Base-by-base conservation (phyloP, 352 stramenopile genomes). In the Globisporangium spiculum region DNA sequence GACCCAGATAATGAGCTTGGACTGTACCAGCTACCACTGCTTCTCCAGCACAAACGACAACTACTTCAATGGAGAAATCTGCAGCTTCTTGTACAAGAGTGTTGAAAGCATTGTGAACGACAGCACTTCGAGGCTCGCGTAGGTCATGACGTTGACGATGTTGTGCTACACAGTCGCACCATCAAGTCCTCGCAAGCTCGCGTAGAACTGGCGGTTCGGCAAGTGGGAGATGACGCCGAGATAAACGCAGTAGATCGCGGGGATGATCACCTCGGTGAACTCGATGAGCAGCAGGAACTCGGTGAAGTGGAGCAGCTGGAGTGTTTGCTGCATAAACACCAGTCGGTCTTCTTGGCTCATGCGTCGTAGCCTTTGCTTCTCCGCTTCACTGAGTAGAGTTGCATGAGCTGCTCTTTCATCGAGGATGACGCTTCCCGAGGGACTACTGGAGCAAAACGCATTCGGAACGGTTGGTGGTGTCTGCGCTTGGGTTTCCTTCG, bases 21-120 rank as follows among this genome's bases (percentile, higher is more conserved):
- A 67, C n/a, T 78, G 72, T 2, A 78, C 69, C 22, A 71, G 52
- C 0, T 10, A 5, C 68, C 68, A 73, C 34, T 78, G 72, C 2
- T 36, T 67, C 55, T 76, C 70, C 7, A 75, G 67, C 55, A 79
- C 70, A 32, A 76, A 76, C 44, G 73, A 67, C 0, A 73, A 66
- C 6, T 68, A 53, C 1, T 44, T 54, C 1, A 75, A 57, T 1
- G 67, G 20, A 3, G 73, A 76, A 0, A 79, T 36, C 4, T 22
- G 5, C 26, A 76, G 69, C 22, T 54, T 68, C 36, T 36, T 52
- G 4, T 36, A 16, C 30, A 78, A 46, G 0, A 68, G 12, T 9
- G 22, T 16, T 18, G 72, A 30, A 8, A 78, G 30, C 20, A 10
- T 30, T 0, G 72, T 20, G 30, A 74, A 76, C 26, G 63, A 76